Evolutionary conservation across 257 asterid species (phyloP).

Genomic region (Jaltomata sinuosa): DNA sequence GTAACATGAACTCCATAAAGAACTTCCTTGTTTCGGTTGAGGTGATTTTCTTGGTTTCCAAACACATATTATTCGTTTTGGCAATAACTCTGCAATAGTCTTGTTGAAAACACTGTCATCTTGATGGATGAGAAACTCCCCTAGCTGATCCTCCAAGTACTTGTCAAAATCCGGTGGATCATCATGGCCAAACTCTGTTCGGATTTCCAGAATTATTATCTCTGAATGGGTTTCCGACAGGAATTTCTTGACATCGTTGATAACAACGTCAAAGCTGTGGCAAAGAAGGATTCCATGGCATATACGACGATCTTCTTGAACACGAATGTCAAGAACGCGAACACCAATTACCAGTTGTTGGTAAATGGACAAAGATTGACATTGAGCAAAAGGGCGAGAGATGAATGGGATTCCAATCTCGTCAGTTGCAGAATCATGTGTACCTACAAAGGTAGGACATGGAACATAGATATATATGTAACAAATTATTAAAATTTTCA

Average conservation of each 20-base stretch:
- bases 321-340: conserved; percentile 64
- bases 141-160: conserved; percentile 58
- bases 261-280: conserved; percentile 53
- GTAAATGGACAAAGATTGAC: conserved; percentile 73
- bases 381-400: conserved; percentile 72
- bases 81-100: conserved; percentile 53
- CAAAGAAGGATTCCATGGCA: conserved; percentile 73
- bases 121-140: conserved; percentile 61
- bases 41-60: conserved; percentile 83
- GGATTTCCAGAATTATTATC: conserved; percentile 65
- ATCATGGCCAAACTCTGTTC: conserved; percentile 83
- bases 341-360: conserved; percentile 57
- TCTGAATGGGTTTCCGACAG: conserved; percentile 63
- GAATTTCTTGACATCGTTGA: conserved; percentile 52
- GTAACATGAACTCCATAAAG: conserved; percentile 61
- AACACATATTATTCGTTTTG: conserved; percentile 66
- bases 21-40: conserved; percentile 43
- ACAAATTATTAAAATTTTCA: background rate
- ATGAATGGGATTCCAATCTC: conserved; percentile 64
- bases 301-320: conserved; percentile 60
- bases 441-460: conserved; percentile 22
- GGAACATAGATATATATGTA: background rate
- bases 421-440: conserved; percentile 90
- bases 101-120: conserved; percentile 54
- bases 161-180: conserved; percentile 71